Percentiles rank a stretch among this genome's conserved stretches.
phyloP scores from a whole-genome alignment of 2,329 filamentous ascomycete genomes.

The Calonectria hongkongensis region DNA sequence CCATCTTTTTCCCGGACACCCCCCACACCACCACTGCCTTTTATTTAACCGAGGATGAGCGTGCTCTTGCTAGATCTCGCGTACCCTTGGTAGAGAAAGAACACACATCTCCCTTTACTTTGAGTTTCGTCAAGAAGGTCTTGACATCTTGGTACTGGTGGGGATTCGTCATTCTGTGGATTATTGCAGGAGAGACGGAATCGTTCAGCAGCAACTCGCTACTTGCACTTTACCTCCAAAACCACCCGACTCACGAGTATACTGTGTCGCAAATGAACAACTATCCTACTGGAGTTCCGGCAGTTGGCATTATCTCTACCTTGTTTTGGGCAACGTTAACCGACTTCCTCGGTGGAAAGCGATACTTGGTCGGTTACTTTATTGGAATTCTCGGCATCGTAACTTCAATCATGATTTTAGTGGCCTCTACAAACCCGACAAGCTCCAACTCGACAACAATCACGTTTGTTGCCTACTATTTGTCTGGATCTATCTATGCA shows the following conservation, averaged over 20 bases:
- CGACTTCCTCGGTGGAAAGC: conserved; percentile 77
- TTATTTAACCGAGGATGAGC: conserved; percentile 67
- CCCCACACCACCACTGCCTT: conserved; percentile 67
- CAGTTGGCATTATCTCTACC: conserved; percentile 75
- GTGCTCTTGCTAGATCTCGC: conserved; percentile 64
- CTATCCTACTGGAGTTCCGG: conserved; percentile 74
- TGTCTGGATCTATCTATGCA: conserved; percentile 81
- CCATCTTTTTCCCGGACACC: conserved; percentile 63
- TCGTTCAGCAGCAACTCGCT: conserved; percentile 80
- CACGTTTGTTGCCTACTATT: conserved; percentile 81
- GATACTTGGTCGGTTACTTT: conserved; percentile 80
- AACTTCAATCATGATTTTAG: conserved; percentile 78
- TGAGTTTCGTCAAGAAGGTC: conserved; percentile 69
- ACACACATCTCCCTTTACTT: conserved; percentile 67
- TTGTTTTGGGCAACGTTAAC: conserved; percentile 82
- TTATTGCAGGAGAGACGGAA: conserved; percentile 83
- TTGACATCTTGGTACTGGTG: conserved; percentile 79
- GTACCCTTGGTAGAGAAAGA: conserved; percentile 62
- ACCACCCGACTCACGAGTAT: conserved; percentile 65
- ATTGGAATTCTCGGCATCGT: conserved; percentile 78
- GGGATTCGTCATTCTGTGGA: conserved; percentile 80
- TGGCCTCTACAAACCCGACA: conserved; percentile 65
- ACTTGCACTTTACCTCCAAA: conserved; percentile 70
- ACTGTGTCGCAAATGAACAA: conserved; percentile 71
- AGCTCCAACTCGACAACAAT: conserved; percentile 66